Evolutionary conservation across 2,329 filamentous ascomycete species (phyloP).

Genomic region (Byssothecium circinans): DNA sequence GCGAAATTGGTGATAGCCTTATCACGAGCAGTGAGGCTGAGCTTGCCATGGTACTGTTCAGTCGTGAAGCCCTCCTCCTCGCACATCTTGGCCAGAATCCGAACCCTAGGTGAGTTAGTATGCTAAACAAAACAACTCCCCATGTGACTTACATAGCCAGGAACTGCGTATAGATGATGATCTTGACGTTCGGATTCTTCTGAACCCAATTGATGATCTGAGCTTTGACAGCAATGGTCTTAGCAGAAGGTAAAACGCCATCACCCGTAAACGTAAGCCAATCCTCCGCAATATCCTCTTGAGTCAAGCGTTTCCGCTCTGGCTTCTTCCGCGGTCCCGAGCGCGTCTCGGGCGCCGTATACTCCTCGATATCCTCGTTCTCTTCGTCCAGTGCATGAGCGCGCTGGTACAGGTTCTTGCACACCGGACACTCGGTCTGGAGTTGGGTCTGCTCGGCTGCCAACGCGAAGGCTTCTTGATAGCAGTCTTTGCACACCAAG

Average conservation of each 20-base stretch:
- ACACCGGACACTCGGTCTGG: too few species aligned
- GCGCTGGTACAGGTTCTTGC: too few species aligned
- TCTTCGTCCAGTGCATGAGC: too few species aligned
- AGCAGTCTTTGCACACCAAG: conserved; percentile 57
- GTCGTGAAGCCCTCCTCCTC: conserved; percentile 52
- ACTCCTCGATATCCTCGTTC: too few species aligned
- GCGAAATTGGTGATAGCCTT: conserved; percentile 53
- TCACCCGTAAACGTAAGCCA: conserved; percentile 45
- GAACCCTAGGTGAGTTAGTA: conserved; percentile 37
- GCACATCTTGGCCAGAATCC: conserved; percentile 56
- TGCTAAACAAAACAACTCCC: not conserved
- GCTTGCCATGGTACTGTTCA: conserved; percentile 54
- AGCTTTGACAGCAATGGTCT: conserved; percentile 50
- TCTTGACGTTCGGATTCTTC: conserved; percentile 54
- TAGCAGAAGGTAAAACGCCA: conserved; percentile 47
- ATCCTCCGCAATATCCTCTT: conserved; percentile 36
- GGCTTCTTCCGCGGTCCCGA: too few species aligned
- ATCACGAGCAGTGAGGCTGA: conserved; percentile 49
- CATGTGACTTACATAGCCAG: conserved; percentile 45
- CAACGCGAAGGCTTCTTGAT: conserved; percentile 40
- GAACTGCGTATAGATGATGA: conserved; percentile 65
- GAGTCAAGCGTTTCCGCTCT: conserved; percentile 12
- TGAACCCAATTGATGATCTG: conserved; percentile 50
- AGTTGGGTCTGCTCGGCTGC: too few species aligned
- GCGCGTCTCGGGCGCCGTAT: conserved; percentile 25